Evolutionary conservation across 169 alveolate genomes (phyloP).

Genomic region (Plasmodium cynomolgi): DNA sequence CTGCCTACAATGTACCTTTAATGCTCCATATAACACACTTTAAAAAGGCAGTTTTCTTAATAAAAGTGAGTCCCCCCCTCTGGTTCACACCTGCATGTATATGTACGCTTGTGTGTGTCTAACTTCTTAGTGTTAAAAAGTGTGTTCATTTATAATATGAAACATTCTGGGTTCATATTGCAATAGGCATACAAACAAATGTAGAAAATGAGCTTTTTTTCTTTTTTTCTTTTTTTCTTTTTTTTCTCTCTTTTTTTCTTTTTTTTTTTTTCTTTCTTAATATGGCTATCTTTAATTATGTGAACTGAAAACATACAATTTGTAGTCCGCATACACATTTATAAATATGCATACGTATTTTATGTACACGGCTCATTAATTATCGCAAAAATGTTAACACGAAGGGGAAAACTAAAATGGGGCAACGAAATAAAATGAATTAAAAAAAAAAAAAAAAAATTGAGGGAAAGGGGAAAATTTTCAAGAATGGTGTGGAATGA

Average conservation of each 20-base stretch:
- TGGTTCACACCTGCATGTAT: background rate
- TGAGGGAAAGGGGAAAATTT: background rate
- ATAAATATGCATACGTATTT: slow-evolving; percentile 17
- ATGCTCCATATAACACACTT: background rate
- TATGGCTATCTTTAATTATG: slow-evolving; percentile 14
- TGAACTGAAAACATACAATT: slow-evolving; percentile 9
- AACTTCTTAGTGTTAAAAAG: background rate
- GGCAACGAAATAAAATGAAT: background rate
- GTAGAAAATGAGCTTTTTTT: background rate
- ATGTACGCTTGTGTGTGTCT: background rate
- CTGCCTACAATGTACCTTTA: background rate
- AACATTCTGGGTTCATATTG: background rate
- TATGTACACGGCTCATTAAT: slow-evolving; percentile 10
- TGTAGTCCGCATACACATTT: background rate
- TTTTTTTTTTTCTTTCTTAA: background rate
- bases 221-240: background rate
- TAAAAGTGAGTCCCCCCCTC: background rate
- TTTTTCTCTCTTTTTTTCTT: background rate
- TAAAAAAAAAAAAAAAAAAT: background rate
- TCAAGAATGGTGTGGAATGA: background rate
- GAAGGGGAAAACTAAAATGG: background rate
- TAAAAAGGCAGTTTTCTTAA: background rate
- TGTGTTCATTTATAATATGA: background rate
- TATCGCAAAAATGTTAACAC: background rate
- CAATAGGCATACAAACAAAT: slow-evolving; percentile 11